These are phyloP conservation scores for Bidens hawaiensis DNA, from an alignment of 140 eudicot species.

Conservation along the genomic window DNA sequence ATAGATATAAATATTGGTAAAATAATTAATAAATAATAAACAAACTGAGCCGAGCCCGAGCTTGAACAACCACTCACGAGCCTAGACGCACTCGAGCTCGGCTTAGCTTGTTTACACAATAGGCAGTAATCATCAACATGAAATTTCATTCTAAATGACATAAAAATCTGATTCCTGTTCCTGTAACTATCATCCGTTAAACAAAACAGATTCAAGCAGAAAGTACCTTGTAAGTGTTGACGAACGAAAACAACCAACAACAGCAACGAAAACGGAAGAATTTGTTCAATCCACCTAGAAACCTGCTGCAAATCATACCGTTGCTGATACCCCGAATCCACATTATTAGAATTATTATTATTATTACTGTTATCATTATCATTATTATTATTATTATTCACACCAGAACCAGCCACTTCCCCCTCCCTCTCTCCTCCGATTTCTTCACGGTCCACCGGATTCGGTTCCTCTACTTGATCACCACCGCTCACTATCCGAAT, in stretches of 20 bases:
- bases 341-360: constrained; percentile 32
- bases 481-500: constrained; percentile 58
- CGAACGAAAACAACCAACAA: constrained; percentile 79
- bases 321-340: constrained; percentile 49
- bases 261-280: constrained; percentile 81
- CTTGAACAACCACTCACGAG: too few relatives aligned
- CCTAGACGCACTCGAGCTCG: too few relatives aligned
- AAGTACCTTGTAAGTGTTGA: constrained; percentile 85
- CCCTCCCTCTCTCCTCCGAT: constrained; percentile 28
- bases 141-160: too few relatives aligned
- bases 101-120: too few relatives aligned
- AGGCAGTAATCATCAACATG: too few relatives aligned
- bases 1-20: too few relatives aligned
- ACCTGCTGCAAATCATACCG: constrained; percentile 80
- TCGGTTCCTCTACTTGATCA: constrained; percentile 25
- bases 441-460: constrained; percentile 11
- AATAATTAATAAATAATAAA: too few relatives aligned
- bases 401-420: constrained; percentile 25
- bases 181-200: not conserved
- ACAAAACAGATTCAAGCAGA: not conserved
- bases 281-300: constrained; percentile 78
- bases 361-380: not conserved
- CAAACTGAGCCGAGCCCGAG: too few relatives aligned
- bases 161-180: too few relatives aligned
- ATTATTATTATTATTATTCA: constrained; percentile 3